A percentile compares a stretch with the other conserved stretches of the same genome.
These are phyloP conservation scores for Osmanthus fragrans DNA, from an alignment of 257 asterid species.

Conservation along the genomic window DNA sequence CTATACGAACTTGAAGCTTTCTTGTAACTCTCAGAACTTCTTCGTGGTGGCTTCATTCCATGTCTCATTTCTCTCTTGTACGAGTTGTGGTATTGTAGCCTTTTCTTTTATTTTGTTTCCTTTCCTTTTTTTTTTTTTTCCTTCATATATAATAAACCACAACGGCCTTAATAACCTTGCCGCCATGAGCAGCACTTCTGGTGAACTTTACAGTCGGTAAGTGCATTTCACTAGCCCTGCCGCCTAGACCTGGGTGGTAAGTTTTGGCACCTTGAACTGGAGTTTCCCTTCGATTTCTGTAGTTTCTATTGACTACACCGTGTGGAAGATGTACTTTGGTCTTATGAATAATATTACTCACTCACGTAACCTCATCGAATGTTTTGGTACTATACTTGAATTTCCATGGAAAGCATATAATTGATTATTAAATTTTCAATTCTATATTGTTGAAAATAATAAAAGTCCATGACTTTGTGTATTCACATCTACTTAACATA, in stretches of 20 bases:
- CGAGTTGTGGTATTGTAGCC: no score
- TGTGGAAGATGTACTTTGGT: not conserved
- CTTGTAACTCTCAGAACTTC: no score
- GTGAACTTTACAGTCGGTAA: not conserved
- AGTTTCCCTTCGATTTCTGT: not conserved
- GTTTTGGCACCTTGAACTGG: not conserved
- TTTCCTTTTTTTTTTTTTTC: no score
- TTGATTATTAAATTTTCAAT: not conserved
- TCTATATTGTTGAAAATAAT: not conserved
- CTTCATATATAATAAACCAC: not conserved
- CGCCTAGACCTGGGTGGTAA: no score
- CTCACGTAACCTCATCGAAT: not conserved
- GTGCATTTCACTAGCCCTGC: not conserved
- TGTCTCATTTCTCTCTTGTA: not conserved
- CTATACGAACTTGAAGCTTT: no score
- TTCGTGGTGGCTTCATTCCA: no score
- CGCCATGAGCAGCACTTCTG: no score
- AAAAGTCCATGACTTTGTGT: not conserved
- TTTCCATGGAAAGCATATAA: not conserved
- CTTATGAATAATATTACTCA: not conserved
- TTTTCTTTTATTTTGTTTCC: no score
- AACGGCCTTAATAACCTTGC: no score
- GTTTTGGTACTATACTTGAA: not conserved
- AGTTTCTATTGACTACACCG: not conserved
- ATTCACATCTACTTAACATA: not conserved